Conservation (phyloP, 768 basidiomycete genomes). For the Rickenella mellea region DNA sequence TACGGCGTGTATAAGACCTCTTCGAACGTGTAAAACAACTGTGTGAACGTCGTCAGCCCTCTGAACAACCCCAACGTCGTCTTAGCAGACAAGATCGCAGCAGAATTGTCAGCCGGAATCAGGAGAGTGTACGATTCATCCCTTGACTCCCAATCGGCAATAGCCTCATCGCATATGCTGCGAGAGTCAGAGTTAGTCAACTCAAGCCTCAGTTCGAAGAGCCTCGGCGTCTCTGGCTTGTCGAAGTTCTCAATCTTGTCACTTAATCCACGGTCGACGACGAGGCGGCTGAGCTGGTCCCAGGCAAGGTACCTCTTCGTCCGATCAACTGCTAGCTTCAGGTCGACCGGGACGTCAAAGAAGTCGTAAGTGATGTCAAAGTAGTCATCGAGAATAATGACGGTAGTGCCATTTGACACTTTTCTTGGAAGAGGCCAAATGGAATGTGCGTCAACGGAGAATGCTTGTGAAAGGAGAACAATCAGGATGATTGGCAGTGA, state of each 20-base stretch:
- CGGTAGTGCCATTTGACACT: constrained; percentile 12
- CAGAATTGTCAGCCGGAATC: constrained; percentile 42
- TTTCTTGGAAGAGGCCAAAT: constrained; percentile 21
- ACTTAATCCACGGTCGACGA: constrained; percentile 45
- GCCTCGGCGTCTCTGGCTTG: constrained; percentile 24
- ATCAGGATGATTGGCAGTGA: no score
- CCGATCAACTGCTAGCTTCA: constrained; percentile 44
- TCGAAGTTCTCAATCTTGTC: constrained; percentile 33
- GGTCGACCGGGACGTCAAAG: constrained; percentile 39
- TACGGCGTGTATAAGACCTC: constrained; percentile 52
- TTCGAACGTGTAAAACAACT: constrained; percentile 42
- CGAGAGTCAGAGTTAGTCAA: constrained; percentile 35
- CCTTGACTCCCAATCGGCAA: constrained; percentile 36
- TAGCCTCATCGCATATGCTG: constrained; percentile 42
- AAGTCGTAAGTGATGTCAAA: constrained; percentile 43
- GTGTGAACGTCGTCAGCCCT: constrained; percentile 67
- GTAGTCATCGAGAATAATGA: constrained; percentile 11
- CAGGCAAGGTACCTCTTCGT: constrained; percentile 32
- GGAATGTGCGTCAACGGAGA: constrained; percentile 4
- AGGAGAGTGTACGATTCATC: constrained; percentile 52
- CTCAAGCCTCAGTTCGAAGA: constrained; percentile 35
- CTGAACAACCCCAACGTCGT: constrained; percentile 60
- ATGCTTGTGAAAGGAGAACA: no score
- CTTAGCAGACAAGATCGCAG: constrained; percentile 48
- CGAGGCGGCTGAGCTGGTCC: constrained; percentile 52